Base-by-base conservation (phyloP, 139 green algal species). In the Yamagishiella unicocca region DNA sequence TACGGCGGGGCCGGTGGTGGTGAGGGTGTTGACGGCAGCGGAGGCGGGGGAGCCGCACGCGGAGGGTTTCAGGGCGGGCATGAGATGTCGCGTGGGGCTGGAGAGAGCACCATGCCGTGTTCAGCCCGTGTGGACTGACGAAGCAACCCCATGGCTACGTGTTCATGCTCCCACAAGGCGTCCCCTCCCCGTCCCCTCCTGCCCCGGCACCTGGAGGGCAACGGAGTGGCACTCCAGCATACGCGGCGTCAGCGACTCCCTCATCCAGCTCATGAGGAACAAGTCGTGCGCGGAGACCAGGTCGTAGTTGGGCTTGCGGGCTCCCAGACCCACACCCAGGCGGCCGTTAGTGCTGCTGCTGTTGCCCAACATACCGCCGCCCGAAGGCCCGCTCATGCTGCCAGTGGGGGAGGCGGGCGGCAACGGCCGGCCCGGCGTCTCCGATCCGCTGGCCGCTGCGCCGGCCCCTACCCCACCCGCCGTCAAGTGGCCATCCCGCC, bases 181-280 rank as follows among this genome's bases (percentile, higher is more conserved):
- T 42, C 12, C 64, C 64, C n/a, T 4, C 7, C n/a, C 64, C 64
- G 8, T 42, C 31, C 64, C 4, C 64, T 9, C 37, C 67, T 12
- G 17, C 35, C 35, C 37, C 10, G 55, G 25, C 77, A 84, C 77
- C 79, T 85, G 61, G 0, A 85, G 3, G 25, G 61, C 79, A 1
- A 54, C 17, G 19, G 2, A n/a, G 33, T 87, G 81, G 45, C 61
- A 78, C 43, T 87, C 81, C 21, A 87, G 33, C 81, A 87, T 87
- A 0, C 81, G 33, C 33, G 81, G 64, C 45, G 81, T 87, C 9
- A 78, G 81, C 14, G 40, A 37, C 43, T 87, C 81, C 38, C 66
- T 43, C 24, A 40, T 68, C 81, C 81, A 87, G 45, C 81, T 87
- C 64, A 78, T 68, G 0, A 87, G 45, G 29, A 87, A 42, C 17